Base-by-base conservation (phyloP, 2,329 filamentous ascomycete species). In the Emericellopsis cladophorae region DNA sequence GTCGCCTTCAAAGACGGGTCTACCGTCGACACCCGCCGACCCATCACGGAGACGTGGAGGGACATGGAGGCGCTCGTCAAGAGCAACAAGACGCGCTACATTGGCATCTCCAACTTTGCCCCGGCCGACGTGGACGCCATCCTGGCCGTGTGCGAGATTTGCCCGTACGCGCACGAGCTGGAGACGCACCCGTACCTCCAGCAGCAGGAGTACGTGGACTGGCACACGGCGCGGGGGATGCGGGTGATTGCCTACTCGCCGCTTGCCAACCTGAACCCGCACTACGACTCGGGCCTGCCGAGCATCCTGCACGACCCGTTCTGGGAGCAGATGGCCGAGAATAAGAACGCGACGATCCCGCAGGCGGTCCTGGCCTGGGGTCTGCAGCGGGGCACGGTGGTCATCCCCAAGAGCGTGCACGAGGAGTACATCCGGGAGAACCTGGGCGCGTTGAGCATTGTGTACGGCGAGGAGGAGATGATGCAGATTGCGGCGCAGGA, bases 281-380 rank as follows among this genome's bases (percentile, higher is more conserved):
- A 36, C 40, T 36, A 44, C 29, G 9, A 37, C 39, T 37, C 39
- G 11, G 40, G 52, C 21, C 34, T 48, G 5, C 31, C 15, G 1
- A 48, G 66, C 16, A 79, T 81, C 68, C 3, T 87, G 5, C 74
- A 79, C 9, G 48, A 66, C 9, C 65, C 74, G 43, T 58, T 86
- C 12, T 43, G 41, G 41, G 61, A 76, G 52, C 60, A 60, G 23
- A 51, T 86, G 32, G 80, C 81, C 1, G 53, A 62, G 48, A 64
- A 66, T 49, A 84, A 81, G 60, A 68, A 68, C 1, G 71, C 66
- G 51, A 82, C 76, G 0, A 54, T 74, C 3, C 70, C 71, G 1
- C 81, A 87, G 58, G 64, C 87, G 16, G 81, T 81, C 4, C 64
- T 88, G 37, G 70, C 67, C 26, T 88, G 83, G 81, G 62, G 76